These are phyloP conservation scores for Acorus gramineus DNA, from an alignment of 106 monocot genomes.

Conservation along the genomic window DNA sequence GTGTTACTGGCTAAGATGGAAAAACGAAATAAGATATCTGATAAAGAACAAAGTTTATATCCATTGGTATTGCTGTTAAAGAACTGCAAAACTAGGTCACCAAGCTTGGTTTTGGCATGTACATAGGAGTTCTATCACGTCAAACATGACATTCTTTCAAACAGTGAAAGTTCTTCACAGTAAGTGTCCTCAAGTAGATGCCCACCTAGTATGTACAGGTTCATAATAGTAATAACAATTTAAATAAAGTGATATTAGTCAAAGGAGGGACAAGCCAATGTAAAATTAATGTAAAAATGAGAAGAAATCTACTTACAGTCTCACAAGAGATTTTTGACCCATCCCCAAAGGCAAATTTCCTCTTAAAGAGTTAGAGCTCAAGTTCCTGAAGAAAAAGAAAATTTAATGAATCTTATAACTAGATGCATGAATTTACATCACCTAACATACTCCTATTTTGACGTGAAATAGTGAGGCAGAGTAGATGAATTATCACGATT, in stretches of 20 bases:
- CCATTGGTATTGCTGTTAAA: too few species aligned
- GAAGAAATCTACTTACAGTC: constrained; percentile 42
- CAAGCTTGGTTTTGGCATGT: too few species aligned
- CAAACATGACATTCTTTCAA: too few species aligned
- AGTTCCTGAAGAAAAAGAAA: constrained; percentile 43
- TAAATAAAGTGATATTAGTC: background rate
- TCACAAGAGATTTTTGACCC: constrained; percentile 52
- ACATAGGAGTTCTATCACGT: too few species aligned
- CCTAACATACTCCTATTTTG: background rate
- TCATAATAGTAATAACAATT: background rate
- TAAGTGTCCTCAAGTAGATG: too few species aligned
- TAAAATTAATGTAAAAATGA: background rate
- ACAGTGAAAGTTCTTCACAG: too few species aligned
- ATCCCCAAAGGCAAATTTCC: constrained; percentile 69
- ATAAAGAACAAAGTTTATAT: too few species aligned
- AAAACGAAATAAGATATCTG: too few species aligned
- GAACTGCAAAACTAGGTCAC: too few species aligned
- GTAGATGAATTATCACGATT: too few species aligned
- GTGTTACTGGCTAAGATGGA: too few species aligned
- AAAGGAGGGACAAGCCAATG: background rate
- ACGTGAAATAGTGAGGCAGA: background rate
- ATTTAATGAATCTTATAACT: background rate
- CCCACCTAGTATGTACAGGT: too few species aligned
- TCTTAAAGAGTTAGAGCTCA: constrained; percentile 81
- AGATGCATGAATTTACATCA: background rate